A percentile compares a stretch with the other conserved stretches of the same genome.
phyloP scores from a whole-genome alignment of 1,284 basidiomycete genomes.

The Sphagnurus paluster region DNA sequence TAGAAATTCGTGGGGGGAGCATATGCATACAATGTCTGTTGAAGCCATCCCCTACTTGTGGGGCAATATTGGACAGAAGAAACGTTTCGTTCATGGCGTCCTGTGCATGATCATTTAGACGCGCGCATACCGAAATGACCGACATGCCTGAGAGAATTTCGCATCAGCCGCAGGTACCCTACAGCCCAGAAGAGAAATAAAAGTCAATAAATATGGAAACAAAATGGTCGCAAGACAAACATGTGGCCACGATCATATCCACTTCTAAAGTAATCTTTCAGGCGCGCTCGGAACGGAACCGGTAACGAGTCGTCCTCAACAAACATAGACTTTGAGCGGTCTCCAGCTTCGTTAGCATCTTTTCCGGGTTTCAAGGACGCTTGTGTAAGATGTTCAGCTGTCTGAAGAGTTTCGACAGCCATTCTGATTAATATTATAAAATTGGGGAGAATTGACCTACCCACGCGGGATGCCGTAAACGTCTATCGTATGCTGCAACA shows the following conservation, averaged over 20 bases:
- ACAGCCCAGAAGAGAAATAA: slow-evolving; percentile 2
- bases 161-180: slow-evolving; percentile 99
- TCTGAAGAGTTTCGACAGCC: slow-evolving; percentile 46
- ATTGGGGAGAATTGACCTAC: slow-evolving; percentile 40
- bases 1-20: neutral
- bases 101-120: slow-evolving; percentile 34
- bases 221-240: slow-evolving; percentile 42
- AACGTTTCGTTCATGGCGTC: slow-evolving; percentile 98
- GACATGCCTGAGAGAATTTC: slow-evolving; percentile 72
- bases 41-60: slow-evolving; percentile 97
- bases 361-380: slow-evolving; percentile 57
- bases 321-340: slow-evolving; percentile 83
- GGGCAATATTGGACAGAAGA: slow-evolving; percentile 92
- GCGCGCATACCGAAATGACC: neutral
- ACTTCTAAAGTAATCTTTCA: slow-evolving; percentile 90
- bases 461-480: slow-evolving; percentile 92
- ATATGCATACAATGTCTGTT: slow-evolving; percentile 84
- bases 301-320: slow-evolving; percentile 84
- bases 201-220: slow-evolving; percentile 2
- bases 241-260: slow-evolving; percentile 99
- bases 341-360: slow-evolving; percentile 43
- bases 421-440: neutral
- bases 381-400: slow-evolving; percentile 88
- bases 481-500: slow-evolving; percentile 88
- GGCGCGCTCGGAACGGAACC: slow-evolving; percentile 76